Evolutionary conservation across 2,329 filamentous ascomycete species (phyloP).

Genomic region (Fusarium chlamydosporum): DNA sequence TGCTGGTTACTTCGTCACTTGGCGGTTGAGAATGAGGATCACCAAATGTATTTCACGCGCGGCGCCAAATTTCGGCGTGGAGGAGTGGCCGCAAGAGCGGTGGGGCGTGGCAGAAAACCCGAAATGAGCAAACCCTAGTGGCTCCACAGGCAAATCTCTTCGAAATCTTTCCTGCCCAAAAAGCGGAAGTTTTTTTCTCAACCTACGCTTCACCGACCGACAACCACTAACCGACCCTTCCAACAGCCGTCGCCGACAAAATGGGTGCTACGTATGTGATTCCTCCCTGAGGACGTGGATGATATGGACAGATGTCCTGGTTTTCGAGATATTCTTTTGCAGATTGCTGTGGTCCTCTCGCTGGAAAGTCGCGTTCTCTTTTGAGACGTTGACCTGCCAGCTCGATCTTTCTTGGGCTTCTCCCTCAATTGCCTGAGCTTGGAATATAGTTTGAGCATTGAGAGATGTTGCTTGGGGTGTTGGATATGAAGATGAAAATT

Average conservation of each 20-base stretch:
- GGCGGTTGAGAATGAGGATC: constrained; percentile 55
- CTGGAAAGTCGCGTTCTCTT: constrained; percentile 67
- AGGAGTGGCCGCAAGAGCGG: constrained; percentile 53
- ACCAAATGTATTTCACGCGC: constrained; percentile 49
- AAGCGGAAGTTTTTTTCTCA: constrained; percentile 16
- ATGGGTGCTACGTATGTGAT: constrained; percentile 69
- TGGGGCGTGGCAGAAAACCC: constrained; percentile 57
- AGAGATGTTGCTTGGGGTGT: constrained; percentile 78
- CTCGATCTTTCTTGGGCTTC: constrained; percentile 80
- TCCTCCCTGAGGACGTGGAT: constrained; percentile 56
- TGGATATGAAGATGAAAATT: constrained; percentile 77
- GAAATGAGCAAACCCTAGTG: constrained; percentile 51
- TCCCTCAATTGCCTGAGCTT: constrained; percentile 69
- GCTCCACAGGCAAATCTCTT: constrained; percentile 34
- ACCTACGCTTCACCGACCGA: constrained; percentile 50
- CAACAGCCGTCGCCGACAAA: constrained; percentile 58
- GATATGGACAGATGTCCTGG: constrained; percentile 60
- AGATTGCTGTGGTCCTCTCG: constrained; percentile 90
- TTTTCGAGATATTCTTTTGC: constrained; percentile 62
- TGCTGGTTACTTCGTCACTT: constrained; percentile 55
- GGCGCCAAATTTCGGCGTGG: constrained; percentile 38
- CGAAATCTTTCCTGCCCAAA: constrained; percentile 33
- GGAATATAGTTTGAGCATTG: constrained; percentile 63
- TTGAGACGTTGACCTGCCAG: constrained; percentile 68
- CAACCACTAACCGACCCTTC: constrained; percentile 59